A percentile compares a stretch with the other conserved stretches of the same genome.
phyloP scores from a whole-genome alignment of 176 grass and related monocot species.

The Paspalum notatum region DNA sequence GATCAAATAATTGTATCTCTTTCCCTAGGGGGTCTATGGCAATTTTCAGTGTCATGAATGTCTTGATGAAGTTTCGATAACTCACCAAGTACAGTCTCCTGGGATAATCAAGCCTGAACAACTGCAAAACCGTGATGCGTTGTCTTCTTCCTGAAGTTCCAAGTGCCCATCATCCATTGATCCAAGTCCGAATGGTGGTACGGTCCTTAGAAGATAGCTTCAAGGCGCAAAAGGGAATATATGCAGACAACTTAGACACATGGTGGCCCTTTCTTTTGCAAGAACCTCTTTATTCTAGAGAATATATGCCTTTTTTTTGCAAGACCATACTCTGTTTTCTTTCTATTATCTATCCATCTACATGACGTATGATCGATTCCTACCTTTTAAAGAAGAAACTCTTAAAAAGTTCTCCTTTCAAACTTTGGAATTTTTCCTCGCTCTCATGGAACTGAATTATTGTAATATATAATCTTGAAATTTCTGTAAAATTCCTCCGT shows the following conservation, averaged over 20 bases:
- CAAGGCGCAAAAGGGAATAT: constrained; percentile 22
- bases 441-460: neutral
- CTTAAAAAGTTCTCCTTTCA: neutral
- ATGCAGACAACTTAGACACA: constrained; percentile 16
- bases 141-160: neutral
- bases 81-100: too few relatives aligned
- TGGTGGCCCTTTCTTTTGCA: constrained; percentile 2
- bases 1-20: too few relatives aligned
- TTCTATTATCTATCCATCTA: neutral
- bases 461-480: neutral
- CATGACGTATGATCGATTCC: neutral
- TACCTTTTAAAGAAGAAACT: neutral
- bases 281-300: neutral
- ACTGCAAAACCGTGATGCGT: too few relatives aligned
- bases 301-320: constrained; percentile 7
- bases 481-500: neutral
- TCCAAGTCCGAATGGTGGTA: neutral
- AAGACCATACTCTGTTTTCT: neutral
- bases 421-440: neutral
- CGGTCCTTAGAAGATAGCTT: neutral
- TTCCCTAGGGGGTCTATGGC: too few relatives aligned
- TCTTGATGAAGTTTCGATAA: too few relatives aligned
- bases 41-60: too few relatives aligned
- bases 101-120: too few relatives aligned
- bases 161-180: neutral